Conservation (phyloP, 768 basidiomycete genomes). For the Tylopilus felleus region DNA sequence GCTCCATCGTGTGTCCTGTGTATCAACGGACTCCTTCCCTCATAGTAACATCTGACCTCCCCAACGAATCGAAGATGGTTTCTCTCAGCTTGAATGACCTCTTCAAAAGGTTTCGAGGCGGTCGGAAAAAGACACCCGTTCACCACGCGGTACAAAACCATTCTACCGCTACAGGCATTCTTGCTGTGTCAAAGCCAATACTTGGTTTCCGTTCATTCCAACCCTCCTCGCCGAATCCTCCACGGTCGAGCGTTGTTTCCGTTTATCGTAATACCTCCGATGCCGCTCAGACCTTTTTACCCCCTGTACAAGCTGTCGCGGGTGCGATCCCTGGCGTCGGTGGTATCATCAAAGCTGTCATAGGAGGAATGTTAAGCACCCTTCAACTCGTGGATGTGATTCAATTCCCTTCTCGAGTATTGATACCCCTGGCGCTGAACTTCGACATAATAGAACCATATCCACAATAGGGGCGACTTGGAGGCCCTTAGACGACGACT, state of each 20-base stretch:
- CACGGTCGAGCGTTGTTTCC: neutral
- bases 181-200: too few species aligned
- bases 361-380: neutral
- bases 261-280: neutral
- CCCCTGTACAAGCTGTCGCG: neutral
- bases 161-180: too few species aligned
- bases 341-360: neutral
- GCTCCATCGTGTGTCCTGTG: too few species aligned
- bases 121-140: too few species aligned
- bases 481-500: too few species aligned
- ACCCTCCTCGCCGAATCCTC: neutral
- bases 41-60: too few species aligned
- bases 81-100: too few species aligned
- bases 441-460: neutral
- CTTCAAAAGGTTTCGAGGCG: too few species aligned
- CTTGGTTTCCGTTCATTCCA: too few species aligned
- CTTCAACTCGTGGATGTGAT: neutral
- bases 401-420: neutral
- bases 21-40: too few species aligned
- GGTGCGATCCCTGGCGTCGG: neutral
- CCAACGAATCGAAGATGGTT: too few species aligned
- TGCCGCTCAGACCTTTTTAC: neutral
- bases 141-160: too few species aligned
- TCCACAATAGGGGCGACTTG: slow-evolving; percentile 5
- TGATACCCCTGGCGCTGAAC: neutral